These are phyloP conservation scores for Globisporangium iwayamae DNA, from an alignment of 352 stramenopile species.

Conservation along the genomic window DNA sequence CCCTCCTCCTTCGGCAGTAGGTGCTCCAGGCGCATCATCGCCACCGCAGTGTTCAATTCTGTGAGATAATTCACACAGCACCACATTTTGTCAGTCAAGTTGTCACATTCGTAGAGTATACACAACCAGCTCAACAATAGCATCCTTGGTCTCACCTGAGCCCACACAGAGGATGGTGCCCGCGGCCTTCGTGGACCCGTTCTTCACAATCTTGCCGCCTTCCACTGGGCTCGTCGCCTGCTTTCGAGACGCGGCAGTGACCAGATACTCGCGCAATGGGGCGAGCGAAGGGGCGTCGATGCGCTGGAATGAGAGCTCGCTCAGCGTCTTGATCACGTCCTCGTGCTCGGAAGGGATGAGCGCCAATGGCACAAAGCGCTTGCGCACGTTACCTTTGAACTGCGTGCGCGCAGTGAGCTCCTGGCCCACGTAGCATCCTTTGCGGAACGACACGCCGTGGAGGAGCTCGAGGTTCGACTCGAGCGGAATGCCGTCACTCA, in stretches of 20 bases:
- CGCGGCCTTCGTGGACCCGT: slow-evolving; percentile 53
- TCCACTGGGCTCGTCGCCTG: slow-evolving; percentile 21
- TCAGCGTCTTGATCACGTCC: slow-evolving; percentile 50
- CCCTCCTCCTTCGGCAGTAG: slow-evolving; percentile 46
- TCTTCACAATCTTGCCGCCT: slow-evolving; percentile 49
- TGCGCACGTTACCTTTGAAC: slow-evolving; percentile 88
- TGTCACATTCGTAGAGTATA: background rate
- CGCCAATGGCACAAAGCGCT: slow-evolving; percentile 73
- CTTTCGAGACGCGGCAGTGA: slow-evolving; percentile 26
- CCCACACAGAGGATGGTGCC: slow-evolving; percentile 50
- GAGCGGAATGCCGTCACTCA: slow-evolving; percentile 86
- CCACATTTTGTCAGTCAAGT: background rate
- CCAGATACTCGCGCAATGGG: slow-evolving; percentile 44
- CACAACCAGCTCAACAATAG: background rate
- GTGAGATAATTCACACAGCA: background rate
- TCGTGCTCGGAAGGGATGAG: slow-evolving; percentile 47
- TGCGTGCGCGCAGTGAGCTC: slow-evolving; percentile 93
- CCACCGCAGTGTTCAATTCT: slow-evolving; percentile 50
- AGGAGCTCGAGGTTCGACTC: slow-evolving; percentile 93
- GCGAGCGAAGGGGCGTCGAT: slow-evolving; percentile 39
- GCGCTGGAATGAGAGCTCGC: slow-evolving; percentile 52
- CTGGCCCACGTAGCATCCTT: slow-evolving; percentile 95
- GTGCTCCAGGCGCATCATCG: slow-evolving; percentile 79
- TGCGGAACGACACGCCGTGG: slow-evolving; percentile 88
- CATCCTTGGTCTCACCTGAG: slow-evolving; percentile 20